These are phyloP conservation scores for Aspergillus conjunctus DNA, from an alignment of 495 filamentous ascomycete species.

Conservation along the genomic window DNA sequence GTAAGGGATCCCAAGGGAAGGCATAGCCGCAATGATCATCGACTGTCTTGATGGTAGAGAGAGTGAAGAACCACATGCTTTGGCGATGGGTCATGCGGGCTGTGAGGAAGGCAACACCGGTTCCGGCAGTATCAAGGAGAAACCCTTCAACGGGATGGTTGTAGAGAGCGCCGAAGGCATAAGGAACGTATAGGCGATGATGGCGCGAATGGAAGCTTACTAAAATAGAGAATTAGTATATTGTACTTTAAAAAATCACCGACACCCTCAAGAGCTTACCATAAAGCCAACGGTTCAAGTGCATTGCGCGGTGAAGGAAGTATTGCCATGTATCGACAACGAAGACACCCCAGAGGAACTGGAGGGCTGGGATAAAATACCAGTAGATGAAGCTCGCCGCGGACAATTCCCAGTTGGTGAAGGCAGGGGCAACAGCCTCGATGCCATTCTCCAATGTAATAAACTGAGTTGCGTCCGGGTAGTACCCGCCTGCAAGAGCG, in stretches of 20 bases:
- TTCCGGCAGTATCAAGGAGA: conserved; percentile 85
- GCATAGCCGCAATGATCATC: conserved; percentile 96
- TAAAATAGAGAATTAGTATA: conserved; percentile 35
- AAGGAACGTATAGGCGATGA: conserved; percentile 94
- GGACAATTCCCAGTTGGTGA: conserved; percentile 69
- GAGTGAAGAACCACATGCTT: conserved; percentile 81
- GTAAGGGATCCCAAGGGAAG: conserved; percentile 94
- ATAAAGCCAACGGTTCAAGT: conserved; percentile 95
- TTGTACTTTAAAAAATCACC: background rate
- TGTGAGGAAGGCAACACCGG: conserved; percentile 76
- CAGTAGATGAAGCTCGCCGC: conserved; percentile 77
- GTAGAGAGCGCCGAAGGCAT: conserved; percentile 95
- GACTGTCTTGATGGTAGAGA: conserved; percentile 89
- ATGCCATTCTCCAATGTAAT: conserved; percentile 37
- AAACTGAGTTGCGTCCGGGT: conserved; percentile 53
- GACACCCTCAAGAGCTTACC: conserved; percentile 59
- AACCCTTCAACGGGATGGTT: conserved; percentile 92
- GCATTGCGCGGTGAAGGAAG: conserved; percentile 92
- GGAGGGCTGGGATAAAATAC: conserved; percentile 70
- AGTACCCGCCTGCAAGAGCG: conserved; percentile 70
- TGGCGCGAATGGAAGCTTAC: conserved; percentile 90
- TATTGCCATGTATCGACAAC: conserved; percentile 96
- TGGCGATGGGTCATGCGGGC: conserved; percentile 76
- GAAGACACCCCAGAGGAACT: conserved; percentile 70
- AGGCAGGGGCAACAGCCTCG: conserved; percentile 40